These are phyloP conservation scores for Cyanidium caldarium DNA, from an alignment of 23 red algal genomes.

Conservation along the genomic window DNA sequence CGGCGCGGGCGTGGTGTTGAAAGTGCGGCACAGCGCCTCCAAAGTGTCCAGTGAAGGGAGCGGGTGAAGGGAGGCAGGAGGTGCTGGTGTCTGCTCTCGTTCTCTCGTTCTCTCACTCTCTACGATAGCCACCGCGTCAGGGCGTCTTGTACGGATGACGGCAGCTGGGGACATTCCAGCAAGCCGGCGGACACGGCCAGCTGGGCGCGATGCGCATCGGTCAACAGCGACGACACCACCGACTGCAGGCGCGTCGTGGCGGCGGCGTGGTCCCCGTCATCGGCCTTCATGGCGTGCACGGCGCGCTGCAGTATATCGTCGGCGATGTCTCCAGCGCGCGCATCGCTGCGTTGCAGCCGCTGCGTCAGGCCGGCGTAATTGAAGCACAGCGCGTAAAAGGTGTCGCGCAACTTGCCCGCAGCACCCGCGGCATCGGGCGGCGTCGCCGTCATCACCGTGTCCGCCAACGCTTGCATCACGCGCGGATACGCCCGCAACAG, in stretches of 20 bases:
- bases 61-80: no score
- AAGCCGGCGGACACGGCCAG: neutral
- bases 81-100: no score
- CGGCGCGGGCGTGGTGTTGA: conserved; percentile 66
- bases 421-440: no score
- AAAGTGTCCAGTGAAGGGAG: no score
- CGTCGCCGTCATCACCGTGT: neutral
- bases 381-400: neutral
- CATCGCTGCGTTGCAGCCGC: neutral
- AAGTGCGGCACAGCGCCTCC: no score
- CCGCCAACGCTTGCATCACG: neutral
- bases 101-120: no score
- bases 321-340: neutral
- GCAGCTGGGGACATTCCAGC: neutral
- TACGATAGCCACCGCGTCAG: no score
- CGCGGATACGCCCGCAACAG: neutral
- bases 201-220: neutral
- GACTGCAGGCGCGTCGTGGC: neutral
- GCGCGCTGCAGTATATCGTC: no score
- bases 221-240: neutral
- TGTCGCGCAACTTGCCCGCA: neutral
- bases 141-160: no score
- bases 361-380: neutral
- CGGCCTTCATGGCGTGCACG: no score
- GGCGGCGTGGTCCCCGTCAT: no score